phyloP scores from a whole-genome alignment of 192 early-diverging fungal genomes.

The Umbelopsis ramanniana region DNA sequence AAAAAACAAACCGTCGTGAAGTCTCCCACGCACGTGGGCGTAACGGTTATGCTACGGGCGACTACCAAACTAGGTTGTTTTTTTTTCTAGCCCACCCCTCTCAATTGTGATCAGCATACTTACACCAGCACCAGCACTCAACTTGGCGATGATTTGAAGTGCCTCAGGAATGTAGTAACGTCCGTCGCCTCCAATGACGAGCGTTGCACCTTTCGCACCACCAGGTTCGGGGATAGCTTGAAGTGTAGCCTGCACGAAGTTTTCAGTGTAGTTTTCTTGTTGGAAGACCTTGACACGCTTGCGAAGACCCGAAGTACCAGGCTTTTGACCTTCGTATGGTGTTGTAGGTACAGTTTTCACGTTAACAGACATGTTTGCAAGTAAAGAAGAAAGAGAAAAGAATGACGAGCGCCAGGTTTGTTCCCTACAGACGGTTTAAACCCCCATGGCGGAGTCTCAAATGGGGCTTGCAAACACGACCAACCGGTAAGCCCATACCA shows the following conservation, averaged over 20 bases:
- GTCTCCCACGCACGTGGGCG: neutral
- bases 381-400: slow-evolving; percentile 22
- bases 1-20: no score
- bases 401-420: slow-evolving; percentile 6
- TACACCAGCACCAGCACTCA: slow-evolving; percentile 85
- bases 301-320: slow-evolving; percentile 94
- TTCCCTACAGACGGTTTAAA: no score
- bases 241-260: slow-evolving; percentile 94
- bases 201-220: slow-evolving; percentile 74
- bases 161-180: slow-evolving; percentile 87
- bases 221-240: slow-evolving; percentile 73
- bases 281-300: slow-evolving; percentile 96
- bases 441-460: neutral
- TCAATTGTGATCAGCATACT: slow-evolving; percentile 21
- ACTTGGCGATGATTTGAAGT: slow-evolving; percentile 84
- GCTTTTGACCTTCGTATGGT: slow-evolving; percentile 93
- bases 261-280: slow-evolving; percentile 94
- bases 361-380: slow-evolving; percentile 27
- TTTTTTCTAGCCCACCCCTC: neutral
- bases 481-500: neutral
- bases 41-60: no score
- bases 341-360: slow-evolving; percentile 65
- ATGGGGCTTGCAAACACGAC: neutral
- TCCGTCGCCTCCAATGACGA: slow-evolving; percentile 97
- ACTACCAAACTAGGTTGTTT: no score